Evolutionary conservation across 306 rosid species (phyloP).

Genomic region (Corylus americana): DNA sequence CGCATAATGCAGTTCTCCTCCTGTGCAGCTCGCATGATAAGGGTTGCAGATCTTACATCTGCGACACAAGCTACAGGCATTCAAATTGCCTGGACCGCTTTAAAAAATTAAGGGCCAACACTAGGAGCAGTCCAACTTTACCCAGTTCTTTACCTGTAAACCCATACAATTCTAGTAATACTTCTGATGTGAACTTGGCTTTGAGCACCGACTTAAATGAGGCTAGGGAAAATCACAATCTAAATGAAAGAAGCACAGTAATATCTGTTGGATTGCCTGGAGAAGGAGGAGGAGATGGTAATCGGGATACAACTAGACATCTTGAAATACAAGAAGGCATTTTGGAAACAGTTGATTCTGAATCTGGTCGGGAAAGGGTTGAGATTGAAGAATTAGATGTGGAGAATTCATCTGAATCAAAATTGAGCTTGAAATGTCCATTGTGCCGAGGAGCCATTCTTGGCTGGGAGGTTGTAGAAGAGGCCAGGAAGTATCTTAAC

Average conservation of each 20-base stretch:
- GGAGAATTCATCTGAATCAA: slow-evolving; percentile 60
- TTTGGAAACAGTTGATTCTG: slow-evolving; percentile 77
- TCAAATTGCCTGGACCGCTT: slow-evolving; percentile 95
- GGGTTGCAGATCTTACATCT: slow-evolving; percentile 95
- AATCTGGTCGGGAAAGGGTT: slow-evolving; percentile 66
- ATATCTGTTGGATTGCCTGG: slow-evolving; percentile 65
- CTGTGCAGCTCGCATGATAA: slow-evolving; percentile 94
- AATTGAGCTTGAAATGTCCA: slow-evolving; percentile 74
- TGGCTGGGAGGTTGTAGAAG: slow-evolving; percentile 88
- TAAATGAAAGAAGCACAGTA: slow-evolving; percentile 65
- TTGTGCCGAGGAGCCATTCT: slow-evolving; percentile 76
- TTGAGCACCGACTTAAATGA: slow-evolving; percentile 61
- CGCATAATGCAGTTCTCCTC: slow-evolving; percentile 99
- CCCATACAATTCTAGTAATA: slow-evolving; percentile 59
- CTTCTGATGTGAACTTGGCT: slow-evolving; percentile 56
- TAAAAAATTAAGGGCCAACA: slow-evolving; percentile 72
- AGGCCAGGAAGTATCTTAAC: slow-evolving; percentile 80
- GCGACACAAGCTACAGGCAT: slow-evolving; percentile 98
- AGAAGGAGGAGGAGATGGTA: slow-evolving; percentile 58
- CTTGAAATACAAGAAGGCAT: slow-evolving; percentile 56
- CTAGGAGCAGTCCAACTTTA: slow-evolving; percentile 60
- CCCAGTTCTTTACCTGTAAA: slow-evolving; percentile 64
- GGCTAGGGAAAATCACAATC: slow-evolving; percentile 55
- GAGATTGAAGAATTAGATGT: slow-evolving; percentile 57
- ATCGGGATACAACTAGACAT: slow-evolving; percentile 66